These are phyloP conservation scores for Russula vinacea DNA, from an alignment of 768 basidiomycete genomes.

Conservation along the genomic window DNA sequence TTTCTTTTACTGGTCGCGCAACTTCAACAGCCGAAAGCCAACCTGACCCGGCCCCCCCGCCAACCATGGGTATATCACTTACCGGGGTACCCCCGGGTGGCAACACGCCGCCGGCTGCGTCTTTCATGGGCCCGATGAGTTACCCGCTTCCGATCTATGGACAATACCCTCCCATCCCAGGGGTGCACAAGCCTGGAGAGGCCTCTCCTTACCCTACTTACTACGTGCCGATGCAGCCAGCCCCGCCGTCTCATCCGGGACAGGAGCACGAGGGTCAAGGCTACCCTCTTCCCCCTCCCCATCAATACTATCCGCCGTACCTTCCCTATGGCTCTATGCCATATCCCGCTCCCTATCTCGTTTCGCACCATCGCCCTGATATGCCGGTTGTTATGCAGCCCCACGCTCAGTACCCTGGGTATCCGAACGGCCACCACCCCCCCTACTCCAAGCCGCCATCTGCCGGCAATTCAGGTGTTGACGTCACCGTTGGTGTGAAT, in stretches of 20 bases:
- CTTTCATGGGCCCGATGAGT: constrained; percentile 51
- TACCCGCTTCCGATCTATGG: constrained; percentile 55
- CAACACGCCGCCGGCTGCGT: constrained; percentile 45
- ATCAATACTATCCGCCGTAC: constrained; percentile 47
- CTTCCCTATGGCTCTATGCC: constrained; percentile 48
- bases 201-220: constrained; percentile 53
- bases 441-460: constrained; percentile 43
- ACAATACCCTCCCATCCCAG: constrained; percentile 48
- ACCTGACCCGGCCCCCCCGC: constrained; percentile 43
- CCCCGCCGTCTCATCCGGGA: constrained; percentile 39
- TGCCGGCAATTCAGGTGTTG: constrained; percentile 36
- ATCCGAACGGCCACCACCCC: constrained; percentile 41
- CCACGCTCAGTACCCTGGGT: constrained; percentile 28
- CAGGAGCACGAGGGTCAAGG: constrained; percentile 37
- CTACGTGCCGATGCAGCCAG: constrained; percentile 43
- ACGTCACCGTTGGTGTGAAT: constrained; percentile 23
- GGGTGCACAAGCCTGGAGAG: constrained; percentile 51
- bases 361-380: constrained; percentile 40
- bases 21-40: constrained; percentile 49
- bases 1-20: constrained; percentile 46
- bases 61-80: constrained; percentile 34
- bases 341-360: constrained; percentile 48
- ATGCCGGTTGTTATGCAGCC: constrained; percentile 28
- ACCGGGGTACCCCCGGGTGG: constrained; percentile 35
- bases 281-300: constrained; percentile 40